Evolutionary conservation across 495 filamentous ascomycete genomes (phyloP).

Genomic region (Hyphodiscus hymeniophilus): DNA sequence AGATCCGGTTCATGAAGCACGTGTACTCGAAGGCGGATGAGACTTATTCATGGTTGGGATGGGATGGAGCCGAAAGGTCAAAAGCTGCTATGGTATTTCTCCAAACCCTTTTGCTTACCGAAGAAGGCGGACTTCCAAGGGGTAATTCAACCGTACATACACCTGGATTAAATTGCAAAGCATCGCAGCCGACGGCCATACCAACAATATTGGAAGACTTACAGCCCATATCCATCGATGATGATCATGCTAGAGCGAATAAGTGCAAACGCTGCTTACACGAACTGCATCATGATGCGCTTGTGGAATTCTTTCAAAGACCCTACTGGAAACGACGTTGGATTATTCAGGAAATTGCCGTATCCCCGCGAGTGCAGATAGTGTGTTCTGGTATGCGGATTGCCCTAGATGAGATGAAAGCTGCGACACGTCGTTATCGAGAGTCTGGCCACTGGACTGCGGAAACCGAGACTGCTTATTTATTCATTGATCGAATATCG

Average conservation of each 20-base stretch:
- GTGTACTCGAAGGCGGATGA: background rate
- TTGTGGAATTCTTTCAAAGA: background rate
- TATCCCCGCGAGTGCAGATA: background rate
- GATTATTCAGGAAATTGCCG: slow-evolving; percentile 1
- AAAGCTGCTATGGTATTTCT: background rate
- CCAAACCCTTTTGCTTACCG: background rate
- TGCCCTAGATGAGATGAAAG: background rate
- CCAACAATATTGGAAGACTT: background rate
- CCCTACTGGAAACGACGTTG: slow-evolving; percentile 1
- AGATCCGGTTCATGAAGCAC: background rate
- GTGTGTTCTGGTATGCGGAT: background rate
- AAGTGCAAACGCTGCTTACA: background rate
- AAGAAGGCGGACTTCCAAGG: too few species aligned
- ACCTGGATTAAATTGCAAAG: too few species aligned
- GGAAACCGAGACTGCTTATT: background rate
- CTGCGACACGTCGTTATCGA: background rate
- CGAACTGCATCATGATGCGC: background rate
- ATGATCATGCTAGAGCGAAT: background rate
- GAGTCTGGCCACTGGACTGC: background rate
- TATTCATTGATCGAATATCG: background rate
- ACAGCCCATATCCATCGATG: background rate
- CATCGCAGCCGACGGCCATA: background rate
- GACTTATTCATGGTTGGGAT: background rate
- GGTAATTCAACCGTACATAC: too few species aligned
- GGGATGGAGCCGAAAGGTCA: background rate